Conservation (phyloP, 2,329 filamentous ascomycete genomes). For the Knufia fluminis region DNA sequence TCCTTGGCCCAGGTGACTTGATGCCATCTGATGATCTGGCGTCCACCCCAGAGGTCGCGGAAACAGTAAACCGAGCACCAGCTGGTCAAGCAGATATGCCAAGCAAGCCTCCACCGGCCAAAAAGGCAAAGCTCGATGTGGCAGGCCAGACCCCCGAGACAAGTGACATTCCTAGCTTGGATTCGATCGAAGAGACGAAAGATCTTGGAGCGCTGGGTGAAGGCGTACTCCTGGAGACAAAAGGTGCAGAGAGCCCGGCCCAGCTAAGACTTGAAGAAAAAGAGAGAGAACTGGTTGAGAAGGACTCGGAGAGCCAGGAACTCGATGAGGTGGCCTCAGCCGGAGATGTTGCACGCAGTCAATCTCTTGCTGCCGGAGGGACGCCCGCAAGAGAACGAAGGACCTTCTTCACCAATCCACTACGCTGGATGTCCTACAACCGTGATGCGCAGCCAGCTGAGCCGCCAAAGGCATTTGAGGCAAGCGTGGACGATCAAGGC, state of each 20-base stretch:
- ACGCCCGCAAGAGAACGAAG: too few relatives aligned
- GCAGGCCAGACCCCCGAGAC: neutral
- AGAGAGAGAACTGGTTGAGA: too few relatives aligned
- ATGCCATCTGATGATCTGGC: too few relatives aligned
- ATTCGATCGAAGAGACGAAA: neutral
- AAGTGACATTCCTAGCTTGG: neutral
- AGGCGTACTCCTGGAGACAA: too few relatives aligned
- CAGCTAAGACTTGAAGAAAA: too few relatives aligned
- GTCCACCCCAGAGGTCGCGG: neutral
- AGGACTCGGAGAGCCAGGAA: too few relatives aligned
- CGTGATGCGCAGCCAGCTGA: neutral
- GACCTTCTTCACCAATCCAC: neutral
- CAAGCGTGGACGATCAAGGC: neutral
- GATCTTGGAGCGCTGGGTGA: neutral
- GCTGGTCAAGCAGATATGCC: slow-evolving; percentile 10
- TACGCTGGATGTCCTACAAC: neutral
- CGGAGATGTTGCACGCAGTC: too few relatives aligned
- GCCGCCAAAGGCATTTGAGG: neutral
- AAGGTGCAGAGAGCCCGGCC: too few relatives aligned
- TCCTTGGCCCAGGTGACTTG: neutral
- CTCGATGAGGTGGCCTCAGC: too few relatives aligned
- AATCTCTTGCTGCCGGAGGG: too few relatives aligned
- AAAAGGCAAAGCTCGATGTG: neutral
- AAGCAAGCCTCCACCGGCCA: slow-evolving; percentile 23
- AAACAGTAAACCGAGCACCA: neutral